Evolutionary conservation across 2,329 filamentous ascomycete genomes (phyloP).

Genomic region (Trichoderma harzianum): DNA sequence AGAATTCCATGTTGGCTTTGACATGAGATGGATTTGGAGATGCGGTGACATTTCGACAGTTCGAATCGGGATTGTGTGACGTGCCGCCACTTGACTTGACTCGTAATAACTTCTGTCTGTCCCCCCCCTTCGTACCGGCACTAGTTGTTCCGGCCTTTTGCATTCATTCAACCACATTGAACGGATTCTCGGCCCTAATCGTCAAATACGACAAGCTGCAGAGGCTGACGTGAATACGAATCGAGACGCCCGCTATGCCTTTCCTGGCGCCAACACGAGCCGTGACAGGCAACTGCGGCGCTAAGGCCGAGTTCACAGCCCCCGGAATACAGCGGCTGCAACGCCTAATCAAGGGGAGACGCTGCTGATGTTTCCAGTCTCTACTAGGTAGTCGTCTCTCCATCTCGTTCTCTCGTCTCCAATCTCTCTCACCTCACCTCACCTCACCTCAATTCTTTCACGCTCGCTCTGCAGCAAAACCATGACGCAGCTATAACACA

Average conservation of each 20-base stretch:
- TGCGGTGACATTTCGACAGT: neutral
- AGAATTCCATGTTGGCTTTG: neutral
- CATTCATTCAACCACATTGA: neutral
- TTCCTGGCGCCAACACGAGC: constrained; percentile 6
- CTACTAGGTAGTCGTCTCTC: neutral
- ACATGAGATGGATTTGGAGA: neutral
- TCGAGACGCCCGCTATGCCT: constrained; percentile 4
- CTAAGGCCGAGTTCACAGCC: constrained; percentile 7
- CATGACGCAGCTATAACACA: constrained; percentile 15
- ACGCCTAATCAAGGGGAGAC: neutral
- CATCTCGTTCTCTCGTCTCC: neutral
- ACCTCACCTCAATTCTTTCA: neutral
- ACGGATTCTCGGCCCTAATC: neutral
- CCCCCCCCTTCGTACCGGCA: neutral
- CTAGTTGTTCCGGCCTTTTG: neutral
- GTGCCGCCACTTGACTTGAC: neutral
- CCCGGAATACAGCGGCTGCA: neutral
- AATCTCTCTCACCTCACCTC: neutral
- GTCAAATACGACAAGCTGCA: neutral
- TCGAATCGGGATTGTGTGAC: neutral
- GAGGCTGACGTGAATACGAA: constrained; percentile 12
- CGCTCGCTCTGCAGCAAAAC: neutral
- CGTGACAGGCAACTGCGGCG: constrained; percentile 6
- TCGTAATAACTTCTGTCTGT: neutral
- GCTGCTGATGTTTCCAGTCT: neutral